Evolutionary conservation across 1,139 yeast species (phyloP), one percentile per base, ranked within the genome.

Genomic region (Suhomyces panamericanus): DNA sequence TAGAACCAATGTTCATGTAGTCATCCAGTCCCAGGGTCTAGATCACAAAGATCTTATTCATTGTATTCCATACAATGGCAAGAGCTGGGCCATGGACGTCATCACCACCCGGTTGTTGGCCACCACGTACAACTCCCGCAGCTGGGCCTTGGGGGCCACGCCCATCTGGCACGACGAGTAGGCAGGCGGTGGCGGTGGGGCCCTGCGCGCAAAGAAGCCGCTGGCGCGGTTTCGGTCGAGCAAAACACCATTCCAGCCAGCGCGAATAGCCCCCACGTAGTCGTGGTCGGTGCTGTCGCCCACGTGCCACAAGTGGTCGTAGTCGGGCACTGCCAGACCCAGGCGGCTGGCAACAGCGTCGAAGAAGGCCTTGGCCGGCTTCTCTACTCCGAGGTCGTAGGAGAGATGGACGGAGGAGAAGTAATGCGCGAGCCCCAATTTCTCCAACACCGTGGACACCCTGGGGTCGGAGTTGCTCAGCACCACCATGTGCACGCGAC

Each of bases 231-330:
- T 48, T 52, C 86, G 64, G 55, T 81, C 85, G 10, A 82, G 49
- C 28, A 79, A 63, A 0, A 84, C 65, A 3, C 85, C 81, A 49
- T 78, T 80, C 81, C 87, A 78, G 0, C 89, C 90, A 1, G 85
- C 73, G 26, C 63, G 61, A 10, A 67, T 62, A 0, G 83, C 69
- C 1, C 82, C 86, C 12, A 69, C 54, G 47, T 78, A 69, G 55
- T 85, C 91, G 42, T 78, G 75, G 13, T 62, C 63, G 34, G 71
- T 60, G 48, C 77, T 80, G 58, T 85, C 90, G 0, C 91, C 91
- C 34, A 83, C 66, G 57, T 85, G 91, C 87, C 87, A 83, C 46
- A 73, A 60, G 38, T 59, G 54, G 32, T 64, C 57, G 14, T 42
- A 42, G 16, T 41, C 41, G 38, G 22, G 39, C 20, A 29, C 44